phyloP scores from a whole-genome alignment of 257 asterid species.

The Phtheirospermum japonicum region DNA sequence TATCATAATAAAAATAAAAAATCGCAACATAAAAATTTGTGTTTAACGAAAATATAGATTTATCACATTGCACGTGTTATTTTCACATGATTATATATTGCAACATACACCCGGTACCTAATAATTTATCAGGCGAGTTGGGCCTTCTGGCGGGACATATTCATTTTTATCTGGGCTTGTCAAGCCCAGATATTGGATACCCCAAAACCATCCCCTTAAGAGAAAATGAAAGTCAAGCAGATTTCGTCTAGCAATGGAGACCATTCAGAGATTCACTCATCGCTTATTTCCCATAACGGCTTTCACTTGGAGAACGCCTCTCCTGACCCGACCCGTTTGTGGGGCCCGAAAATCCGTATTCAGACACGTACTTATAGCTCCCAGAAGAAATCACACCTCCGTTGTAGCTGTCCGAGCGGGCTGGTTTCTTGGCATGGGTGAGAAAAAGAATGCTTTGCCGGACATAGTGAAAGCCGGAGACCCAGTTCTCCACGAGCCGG shows the following conservation, averaged over 20 bases:
- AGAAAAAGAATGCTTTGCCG: slow-evolving; percentile 54
- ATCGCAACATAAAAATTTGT: too few species aligned
- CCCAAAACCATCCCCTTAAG: not conserved
- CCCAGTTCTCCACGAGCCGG: slow-evolving; percentile 92
- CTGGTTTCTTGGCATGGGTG: slow-evolving; percentile 69
- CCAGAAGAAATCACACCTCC: slow-evolving; percentile 36
- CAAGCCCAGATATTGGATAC: slow-evolving; percentile 7
- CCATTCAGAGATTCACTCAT: slow-evolving; percentile 48
- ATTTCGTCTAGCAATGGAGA: slow-evolving; percentile 40
- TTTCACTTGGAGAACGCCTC: slow-evolving; percentile 27
- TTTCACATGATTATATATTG: too few species aligned
- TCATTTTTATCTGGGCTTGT: not conserved
- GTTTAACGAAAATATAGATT: too few species aligned
- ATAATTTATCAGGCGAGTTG: too few species aligned
- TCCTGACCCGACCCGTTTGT: slow-evolving; percentile 32
- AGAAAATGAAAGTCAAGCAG: not conserved
- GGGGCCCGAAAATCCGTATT: slow-evolving; percentile 21
- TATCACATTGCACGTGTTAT: too few species aligned
- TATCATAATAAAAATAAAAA: too few species aligned
- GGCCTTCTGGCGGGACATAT: not conserved
- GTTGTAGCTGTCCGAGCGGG: slow-evolving; percentile 52
- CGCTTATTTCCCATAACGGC: slow-evolving; percentile 36
- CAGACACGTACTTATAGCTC: slow-evolving; percentile 25
- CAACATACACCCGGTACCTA: too few species aligned
- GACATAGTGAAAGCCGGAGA: slow-evolving; percentile 91